phyloP scores from a whole-genome alignment of 2,329 filamentous ascomycete species.

The Pseudocercospora macadamiae region DNA sequence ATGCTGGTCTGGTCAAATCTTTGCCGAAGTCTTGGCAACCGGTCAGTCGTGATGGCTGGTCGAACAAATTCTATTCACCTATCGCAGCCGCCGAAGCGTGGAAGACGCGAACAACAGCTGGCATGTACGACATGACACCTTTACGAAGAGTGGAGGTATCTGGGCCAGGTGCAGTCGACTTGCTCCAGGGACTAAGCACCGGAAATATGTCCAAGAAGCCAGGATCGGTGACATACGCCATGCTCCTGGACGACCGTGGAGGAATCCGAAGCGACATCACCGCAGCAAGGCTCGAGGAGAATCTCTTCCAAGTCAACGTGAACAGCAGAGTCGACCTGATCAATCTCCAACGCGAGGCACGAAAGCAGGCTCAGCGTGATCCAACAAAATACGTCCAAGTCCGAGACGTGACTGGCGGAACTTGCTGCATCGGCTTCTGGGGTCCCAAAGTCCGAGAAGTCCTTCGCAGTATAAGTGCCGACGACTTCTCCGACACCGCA shows the following conservation, averaged over 20 bases:
- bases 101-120: conserved; percentile 65
- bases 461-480: conserved; percentile 48
- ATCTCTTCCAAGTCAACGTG: conserved; percentile 59
- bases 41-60: conserved; percentile 62
- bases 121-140: conserved; percentile 66
- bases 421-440: conserved; percentile 66
- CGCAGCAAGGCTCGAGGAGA: conserved; percentile 55
- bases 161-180: conserved; percentile 59
- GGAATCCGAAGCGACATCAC: conserved; percentile 62
- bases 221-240: conserved; percentile 59
- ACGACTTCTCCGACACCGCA: conserved; percentile 50
- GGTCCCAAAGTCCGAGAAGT: conserved; percentile 60
- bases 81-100: conserved; percentile 64
- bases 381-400: conserved; percentile 55
- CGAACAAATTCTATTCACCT: conserved; percentile 59
- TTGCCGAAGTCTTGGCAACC: conserved; percentile 60
- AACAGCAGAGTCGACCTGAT: conserved; percentile 59
- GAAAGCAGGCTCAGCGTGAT: conserved; percentile 43
- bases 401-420: conserved; percentile 62
- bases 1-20: conserved; percentile 54
- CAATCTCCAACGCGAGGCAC: conserved; percentile 59
- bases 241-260: conserved; percentile 58
- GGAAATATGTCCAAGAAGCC: conserved; percentile 52
- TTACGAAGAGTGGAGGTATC: conserved; percentile 61
- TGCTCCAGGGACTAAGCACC: conserved; percentile 59